Evolutionary conservation across 2,329 filamentous ascomycete species (phyloP), one percentile per base, ranked within the genome.

Genomic region (Fusarium hainanense): DNA sequence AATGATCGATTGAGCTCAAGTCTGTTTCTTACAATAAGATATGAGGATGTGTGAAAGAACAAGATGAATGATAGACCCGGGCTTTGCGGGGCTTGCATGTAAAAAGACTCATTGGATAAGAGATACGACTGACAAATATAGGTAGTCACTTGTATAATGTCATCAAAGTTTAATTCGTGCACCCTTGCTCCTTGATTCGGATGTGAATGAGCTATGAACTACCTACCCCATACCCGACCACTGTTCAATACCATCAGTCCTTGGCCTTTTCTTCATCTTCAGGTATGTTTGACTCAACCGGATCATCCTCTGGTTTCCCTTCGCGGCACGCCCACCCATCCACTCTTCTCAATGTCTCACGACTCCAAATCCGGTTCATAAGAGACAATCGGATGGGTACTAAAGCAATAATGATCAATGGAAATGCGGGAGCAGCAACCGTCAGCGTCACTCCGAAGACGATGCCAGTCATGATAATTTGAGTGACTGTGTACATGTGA

Each of bases 391-490:
- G 81, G n/a, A 89, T 81, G 0, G 89, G 89, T 2, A 91, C 88
- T n/a, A 90, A 77, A 8, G 85, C 82, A 55, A 90, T 87, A 63
- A 91, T 89, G 27, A 90, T 83, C 10, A 91, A 78, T 2, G 89
- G 89, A 68, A 91, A 91, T 0, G 85, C 87, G 1, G 88, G 88
- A 1, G 88, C 88, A 0, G 85, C 88, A n/a, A 85, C 83, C 0
- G 88, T 90, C 54, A 90, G 80, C 0, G 88, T 91, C 18, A 90
- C 78, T 34, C 87, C 85, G 71, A 91, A 91, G n/a, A 91, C 86
- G 7, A 85, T 81, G 0, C 84, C 83, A 4, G 89, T 89, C 46
- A 89, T 77, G 3, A 86, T 68, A 25, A 91, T 84, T 75, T 90
- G 88, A 1, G 85, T 77, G 3, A 88, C 54, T 0, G 88, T 90